phyloP scores from a whole-genome alignment of 1,284 basidiomycete genomes.

The Tilletia setariae region DNA sequence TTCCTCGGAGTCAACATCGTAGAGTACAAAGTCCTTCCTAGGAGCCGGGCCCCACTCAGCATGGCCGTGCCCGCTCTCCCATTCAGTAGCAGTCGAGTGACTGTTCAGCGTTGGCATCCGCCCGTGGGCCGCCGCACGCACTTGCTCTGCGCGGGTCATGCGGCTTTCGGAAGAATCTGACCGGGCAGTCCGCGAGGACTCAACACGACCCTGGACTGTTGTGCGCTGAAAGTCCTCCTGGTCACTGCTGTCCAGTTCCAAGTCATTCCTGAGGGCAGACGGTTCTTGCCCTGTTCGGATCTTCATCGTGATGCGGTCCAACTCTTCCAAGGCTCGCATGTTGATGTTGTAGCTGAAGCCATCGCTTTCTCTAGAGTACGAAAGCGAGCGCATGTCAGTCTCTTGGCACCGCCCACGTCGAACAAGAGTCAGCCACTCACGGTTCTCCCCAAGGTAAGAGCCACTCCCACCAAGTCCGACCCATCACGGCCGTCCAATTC shows the following conservation, averaged over 20 bases:
- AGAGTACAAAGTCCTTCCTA: conserved; percentile 3
- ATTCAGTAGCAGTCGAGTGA: background rate
- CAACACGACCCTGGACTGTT: background rate
- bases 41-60: conserved; percentile 11
- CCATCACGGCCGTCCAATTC: conserved; percentile 45
- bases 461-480: conserved; percentile 35
- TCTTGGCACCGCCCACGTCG: background rate
- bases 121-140: background rate
- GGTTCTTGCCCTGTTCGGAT: conserved; percentile 3
- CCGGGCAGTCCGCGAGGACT: no score
- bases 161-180: background rate
- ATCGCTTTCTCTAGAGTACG: conserved; percentile 20
- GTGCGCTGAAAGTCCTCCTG: background rate
- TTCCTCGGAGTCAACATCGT: conserved; percentile 7
- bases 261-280: background rate
- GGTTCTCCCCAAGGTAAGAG: conserved; percentile 40
- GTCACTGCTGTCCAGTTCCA: background rate
- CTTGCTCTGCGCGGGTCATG: background rate
- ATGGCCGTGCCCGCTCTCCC: conserved; percentile 12
- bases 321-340: conserved; percentile 26
- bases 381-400: background rate
- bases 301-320: conserved; percentile 30
- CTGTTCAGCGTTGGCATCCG: background rate
- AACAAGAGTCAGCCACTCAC: conserved; percentile 13
- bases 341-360: conserved; percentile 33